These are phyloP conservation scores for Hyphopichia khmerensis DNA, from an alignment of 1,139 yeast genomes.

Conservation along the genomic window DNA sequence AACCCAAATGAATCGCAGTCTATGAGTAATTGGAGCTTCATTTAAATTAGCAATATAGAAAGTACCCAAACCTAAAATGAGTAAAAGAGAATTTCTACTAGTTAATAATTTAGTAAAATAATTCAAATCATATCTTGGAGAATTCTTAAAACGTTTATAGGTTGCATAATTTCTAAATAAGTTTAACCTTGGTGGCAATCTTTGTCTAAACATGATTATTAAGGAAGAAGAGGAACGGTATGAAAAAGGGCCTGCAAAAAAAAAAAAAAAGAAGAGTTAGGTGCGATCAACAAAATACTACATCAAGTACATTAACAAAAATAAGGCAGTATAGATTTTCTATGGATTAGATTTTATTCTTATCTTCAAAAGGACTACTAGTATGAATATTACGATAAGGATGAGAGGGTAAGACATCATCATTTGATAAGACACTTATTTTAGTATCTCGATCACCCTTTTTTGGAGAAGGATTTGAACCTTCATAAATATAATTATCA, in stretches of 20 bases:
- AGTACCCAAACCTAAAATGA: constrained; percentile 23
- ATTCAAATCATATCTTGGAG: constrained; percentile 6
- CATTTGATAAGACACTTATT: neutral
- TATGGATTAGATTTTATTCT: neutral
- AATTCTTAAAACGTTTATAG: constrained; percentile 21
- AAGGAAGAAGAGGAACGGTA: neutral
- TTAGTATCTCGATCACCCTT: neutral
- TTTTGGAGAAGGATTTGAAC: neutral
- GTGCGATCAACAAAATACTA: too few relatives aligned
- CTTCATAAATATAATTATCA: constrained; percentile 32
- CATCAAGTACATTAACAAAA: too few relatives aligned
- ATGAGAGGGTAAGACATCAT: neutral
- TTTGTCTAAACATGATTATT: neutral
- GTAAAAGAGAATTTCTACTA: constrained; percentile 19
- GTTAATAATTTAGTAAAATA: constrained; percentile 10
- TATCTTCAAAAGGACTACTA: constrained; percentile 3
- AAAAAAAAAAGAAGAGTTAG: too few relatives aligned
- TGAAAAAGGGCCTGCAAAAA: too few relatives aligned
- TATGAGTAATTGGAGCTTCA: constrained; percentile 78
- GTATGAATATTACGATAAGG: constrained; percentile 3
- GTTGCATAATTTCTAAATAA: constrained; percentile 13
- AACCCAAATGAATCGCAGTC: constrained; percentile 72
- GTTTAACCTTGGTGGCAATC: neutral
- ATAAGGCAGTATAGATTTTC: neutral
- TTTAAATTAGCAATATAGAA: constrained; percentile 68